Evolutionary conservation across 2,329 filamentous ascomycete species (phyloP), one percentile per base, ranked within the genome.

Genomic region (Ceratocystis ficicola): DNA sequence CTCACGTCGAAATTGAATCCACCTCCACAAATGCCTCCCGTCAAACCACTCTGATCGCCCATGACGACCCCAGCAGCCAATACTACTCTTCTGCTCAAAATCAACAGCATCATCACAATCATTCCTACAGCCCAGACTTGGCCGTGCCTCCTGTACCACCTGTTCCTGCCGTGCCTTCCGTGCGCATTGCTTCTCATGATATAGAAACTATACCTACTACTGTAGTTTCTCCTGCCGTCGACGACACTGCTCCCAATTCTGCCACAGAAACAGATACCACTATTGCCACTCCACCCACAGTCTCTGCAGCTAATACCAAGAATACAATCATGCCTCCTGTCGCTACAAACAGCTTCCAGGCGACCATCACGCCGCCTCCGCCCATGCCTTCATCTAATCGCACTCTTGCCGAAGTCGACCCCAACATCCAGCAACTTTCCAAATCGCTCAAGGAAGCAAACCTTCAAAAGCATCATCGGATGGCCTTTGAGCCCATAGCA

Each of bases 401-500:
- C 59, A 36, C 63, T 15, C 30, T 59, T 65, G 63, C 63, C 20
- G 25, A 44, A 20, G 32, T 32, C 41, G 22, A 62, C 48, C 50
- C 41, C 50, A 57, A 67, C 44, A 67, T 67, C 50, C 62, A 63
- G 7, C 28, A 67, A 32, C 44, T 67, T 22, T 67, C 66, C 22
- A 62, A 64, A 30, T 52, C 62, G 20, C 62, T 67, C 44, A 67
- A 67, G 55, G 62, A 67, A n/a, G 66, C 55, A 52, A 67, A 62
- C 48, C 44, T 67, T 15, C 59, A 52, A 12, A 67, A 59, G 30
- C 62, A 63, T 17, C 44, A 67, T 67, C 66, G 66, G 10, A 67
- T 67, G 59, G 62, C 88, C 55, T 97, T 92, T 72, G 92, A 96
- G 74, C 87, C 93, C 44, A 86, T 96, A 69, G 66, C 63, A 32